These are phyloP conservation scores for Naegleria fowleri DNA, from an alignment of 208 protist species.

Conservation along the genomic window DNA sequence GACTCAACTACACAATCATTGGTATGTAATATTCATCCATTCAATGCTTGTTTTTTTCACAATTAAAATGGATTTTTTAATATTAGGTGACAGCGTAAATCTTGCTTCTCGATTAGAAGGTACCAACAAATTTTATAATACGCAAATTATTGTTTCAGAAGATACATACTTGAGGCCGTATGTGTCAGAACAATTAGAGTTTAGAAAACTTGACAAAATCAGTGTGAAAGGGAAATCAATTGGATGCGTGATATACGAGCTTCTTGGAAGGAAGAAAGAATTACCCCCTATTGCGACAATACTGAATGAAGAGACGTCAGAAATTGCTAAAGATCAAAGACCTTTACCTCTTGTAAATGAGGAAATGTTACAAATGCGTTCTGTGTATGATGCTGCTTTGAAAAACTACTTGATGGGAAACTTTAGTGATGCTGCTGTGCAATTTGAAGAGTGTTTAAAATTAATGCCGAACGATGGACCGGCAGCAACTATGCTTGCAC, in stretches of 20 bases:
- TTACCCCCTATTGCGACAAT: too few relatives aligned
- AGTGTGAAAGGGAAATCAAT: not conserved
- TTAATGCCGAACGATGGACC: not conserved
- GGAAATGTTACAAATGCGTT: not conserved
- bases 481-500: not conserved
- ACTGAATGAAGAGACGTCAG: not conserved
- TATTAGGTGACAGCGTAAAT: not conserved
- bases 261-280: not conserved
- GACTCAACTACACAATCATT: slow-evolving; percentile 22
- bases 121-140: not conserved
- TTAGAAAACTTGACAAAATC: not conserved
- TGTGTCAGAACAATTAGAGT: not conserved
- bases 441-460: not conserved
- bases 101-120: not conserved
- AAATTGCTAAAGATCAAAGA: not conserved
- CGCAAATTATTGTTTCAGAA: not conserved
- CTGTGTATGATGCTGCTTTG: not conserved
- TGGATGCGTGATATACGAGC: not conserved
- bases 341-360: not conserved
- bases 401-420: not conserved
- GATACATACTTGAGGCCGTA: not conserved
- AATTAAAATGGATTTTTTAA: too few relatives aligned
- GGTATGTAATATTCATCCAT: too few relatives aligned
- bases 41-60: too few relatives aligned
- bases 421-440: not conserved